A percentile compares a stretch with the other conserved stretches of the same genome.
Evolutionary conservation across 352 stramenopile species (phyloP).

Genomic region (Aphanomyces cochlioides): DNA sequence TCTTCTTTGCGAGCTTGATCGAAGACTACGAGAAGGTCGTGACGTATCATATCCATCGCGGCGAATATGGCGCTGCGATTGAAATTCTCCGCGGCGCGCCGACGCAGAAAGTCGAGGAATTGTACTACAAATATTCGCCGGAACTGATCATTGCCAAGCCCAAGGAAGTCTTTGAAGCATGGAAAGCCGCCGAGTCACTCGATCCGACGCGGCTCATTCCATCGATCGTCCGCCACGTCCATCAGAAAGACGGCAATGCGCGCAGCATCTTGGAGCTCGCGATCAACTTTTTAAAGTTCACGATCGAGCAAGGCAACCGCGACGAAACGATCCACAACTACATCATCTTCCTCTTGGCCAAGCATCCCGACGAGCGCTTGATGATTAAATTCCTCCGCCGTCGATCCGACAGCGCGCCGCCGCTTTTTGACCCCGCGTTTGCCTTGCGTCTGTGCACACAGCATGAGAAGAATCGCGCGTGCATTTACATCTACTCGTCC

Average conservation of each 20-base stretch:
- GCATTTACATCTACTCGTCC: slow-evolving; percentile 93
- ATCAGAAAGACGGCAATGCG: slow-evolving; percentile 54
- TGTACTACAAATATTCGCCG: slow-evolving; percentile 94
- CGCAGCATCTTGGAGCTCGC: slow-evolving; percentile 83
- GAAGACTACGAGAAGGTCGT: slow-evolving; percentile 93
- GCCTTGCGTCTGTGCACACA: slow-evolving; percentile 89
- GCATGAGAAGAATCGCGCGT: slow-evolving; percentile 89
- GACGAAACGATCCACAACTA: slow-evolving; percentile 93
- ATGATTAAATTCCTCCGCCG: slow-evolving; percentile 86
- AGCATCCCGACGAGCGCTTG: slow-evolving; percentile 82
- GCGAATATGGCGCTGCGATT: slow-evolving; percentile 86
- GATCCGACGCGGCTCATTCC: slow-evolving; percentile 90
- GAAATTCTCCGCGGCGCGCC: slow-evolving; percentile 83
- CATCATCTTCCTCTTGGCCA: slow-evolving; percentile 85
- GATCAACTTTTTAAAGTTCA: slow-evolving; percentile 91
- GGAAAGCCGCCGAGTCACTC: slow-evolving; percentile 85
- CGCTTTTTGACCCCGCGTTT: slow-evolving; percentile 90
- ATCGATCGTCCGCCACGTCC: slow-evolving; percentile 87
- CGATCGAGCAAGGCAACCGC: slow-evolving; percentile 87
- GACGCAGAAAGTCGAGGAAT: slow-evolving; percentile 87
- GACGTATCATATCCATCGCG: slow-evolving; percentile 88
- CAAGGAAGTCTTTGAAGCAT: slow-evolving; percentile 88
- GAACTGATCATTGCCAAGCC: slow-evolving; percentile 90
- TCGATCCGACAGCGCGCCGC: slow-evolving; percentile 82
- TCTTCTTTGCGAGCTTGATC: slow-evolving; percentile 91